Percentiles rank a stretch among this genome's conserved stretches.
Conservation (phyloP, 768 basidiomycete species). For the Naganishia randhawae region DNA sequence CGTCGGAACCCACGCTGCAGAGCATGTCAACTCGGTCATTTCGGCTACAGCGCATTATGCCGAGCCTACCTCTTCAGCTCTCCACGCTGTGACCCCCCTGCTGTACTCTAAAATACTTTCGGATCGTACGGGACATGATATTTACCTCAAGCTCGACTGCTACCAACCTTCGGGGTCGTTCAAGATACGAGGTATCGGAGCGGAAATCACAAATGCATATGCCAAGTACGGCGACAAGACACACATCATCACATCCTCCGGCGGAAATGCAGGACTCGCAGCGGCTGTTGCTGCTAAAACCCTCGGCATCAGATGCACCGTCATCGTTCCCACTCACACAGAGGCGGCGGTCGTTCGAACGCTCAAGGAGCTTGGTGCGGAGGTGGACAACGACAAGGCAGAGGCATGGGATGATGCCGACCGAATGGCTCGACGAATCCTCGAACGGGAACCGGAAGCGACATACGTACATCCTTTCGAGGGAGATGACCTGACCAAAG, state of each 20-base stretch:
- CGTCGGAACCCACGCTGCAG: not conserved
- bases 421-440: conserved; percentile 28
- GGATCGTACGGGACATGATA: conserved; percentile 16
- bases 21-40: conserved; percentile 4
- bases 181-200: conserved; percentile 40
- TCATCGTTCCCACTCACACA: conserved; percentile 36
- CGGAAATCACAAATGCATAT: conserved; percentile 5
- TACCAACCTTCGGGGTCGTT: conserved; percentile 44
- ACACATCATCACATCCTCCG: conserved; percentile 40
- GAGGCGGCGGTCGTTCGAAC: conserved; percentile 36
- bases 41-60: not conserved
- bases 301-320: conserved; percentile 31
- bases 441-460: conserved; percentile 26
- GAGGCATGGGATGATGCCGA: conserved; percentile 40
- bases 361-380: conserved; percentile 33
- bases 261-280: conserved; percentile 42
- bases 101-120: conserved; percentile 24
- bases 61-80: not conserved
- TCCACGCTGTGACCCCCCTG: conserved; percentile 20
- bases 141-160: conserved; percentile 43
- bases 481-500: conserved; percentile 37
- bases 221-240: conserved; percentile 15
- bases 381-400: conserved; percentile 34
- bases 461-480: conserved; percentile 46
- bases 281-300: conserved; percentile 21